Conservation (phyloP, 2,329 filamentous ascomycete species). For the Ceratocystis huliohia region DNA sequence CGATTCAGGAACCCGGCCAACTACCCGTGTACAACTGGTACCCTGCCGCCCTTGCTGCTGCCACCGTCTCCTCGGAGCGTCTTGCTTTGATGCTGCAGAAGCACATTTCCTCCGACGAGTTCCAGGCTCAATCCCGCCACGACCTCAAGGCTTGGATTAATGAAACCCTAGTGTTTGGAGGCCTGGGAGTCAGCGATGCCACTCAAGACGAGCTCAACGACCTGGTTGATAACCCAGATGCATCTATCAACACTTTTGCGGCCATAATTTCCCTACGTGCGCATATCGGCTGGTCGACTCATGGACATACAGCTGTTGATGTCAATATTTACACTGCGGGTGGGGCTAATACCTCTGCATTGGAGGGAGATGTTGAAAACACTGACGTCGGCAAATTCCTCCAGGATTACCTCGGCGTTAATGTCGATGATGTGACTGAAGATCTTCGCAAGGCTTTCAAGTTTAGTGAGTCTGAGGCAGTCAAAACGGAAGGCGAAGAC, state of each 20-base stretch:
- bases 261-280: slow-evolving; percentile 79
- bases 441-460: slow-evolving; percentile 45
- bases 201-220: slow-evolving; percentile 55
- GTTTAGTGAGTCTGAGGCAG: background rate
- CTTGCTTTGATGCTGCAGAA: slow-evolving; percentile 49
- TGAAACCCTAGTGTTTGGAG: slow-evolving; percentile 50
- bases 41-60: slow-evolving; percentile 60
- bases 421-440: slow-evolving; percentile 64
- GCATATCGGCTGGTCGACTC: slow-evolving; percentile 86
- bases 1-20: slow-evolving; percentile 49
- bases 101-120: slow-evolving; percentile 37
- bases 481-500: background rate
- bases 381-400: slow-evolving; percentile 82
- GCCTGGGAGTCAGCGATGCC: slow-evolving; percentile 66
- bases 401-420: slow-evolving; percentile 61
- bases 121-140: slow-evolving; percentile 26
- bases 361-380: slow-evolving; percentile 86
- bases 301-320: slow-evolving; percentile 86
- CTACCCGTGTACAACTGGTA: slow-evolving; percentile 61
- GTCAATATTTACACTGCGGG: slow-evolving; percentile 88
- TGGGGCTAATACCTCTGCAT: slow-evolving; percentile 47
- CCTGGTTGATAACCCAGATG: slow-evolving; percentile 46
- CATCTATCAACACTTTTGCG: slow-evolving; percentile 50
- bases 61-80: slow-evolving; percentile 65
- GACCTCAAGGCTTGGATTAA: slow-evolving; percentile 53